Base-by-base conservation (phyloP, 768 basidiomycete species). In the Dendrothele bispora region DNA sequence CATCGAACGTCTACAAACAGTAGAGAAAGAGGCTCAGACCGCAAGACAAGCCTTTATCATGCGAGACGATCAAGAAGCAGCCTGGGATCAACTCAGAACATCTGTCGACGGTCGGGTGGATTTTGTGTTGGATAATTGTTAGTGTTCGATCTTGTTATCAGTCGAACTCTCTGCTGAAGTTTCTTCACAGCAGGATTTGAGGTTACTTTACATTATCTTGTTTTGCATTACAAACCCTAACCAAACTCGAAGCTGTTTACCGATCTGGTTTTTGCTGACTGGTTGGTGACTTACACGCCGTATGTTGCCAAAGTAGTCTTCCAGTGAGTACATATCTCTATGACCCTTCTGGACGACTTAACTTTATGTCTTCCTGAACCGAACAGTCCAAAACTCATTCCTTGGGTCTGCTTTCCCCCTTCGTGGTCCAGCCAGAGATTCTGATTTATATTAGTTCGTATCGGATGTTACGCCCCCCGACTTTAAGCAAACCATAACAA, bases 61-160 rank as follows among this genome's bases (percentile, higher is more conserved):
- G 17, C 81, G 78, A 48, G 88, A 98, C 55, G 91, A 99, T 57
- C 82, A 92, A 60, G 73, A 78, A 17, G 66, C 65, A 6, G 84
- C 82, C 2, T 98, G 94, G 94, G 61, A 78, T 6, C 75, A 90
- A 60, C 55, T 95, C 24, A 79, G 78, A 55, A 70, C 66, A 5
- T 54, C 90, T 27, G 71, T 73, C 46, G 69, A 63, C 49, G 79
- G 70, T 0, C 70, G 84, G 7, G 73, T 95, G 6, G 95, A 98
- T 63, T 84, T 98, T 45, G 80, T 98, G 3, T 69, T 99, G 15
- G 95, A 99, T 60, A 98, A 99, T 58, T 83, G 91, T n/a, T 94
- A 50, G 64, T 51, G 11, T 18, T 10, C 5, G 7, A 26, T 25
- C 4, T 34, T 18, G 42, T 21, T 17, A 7, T 28, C n/a, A n/a